Percentiles rank a stretch among this genome's conserved stretches.
phyloP scores from a whole-genome alignment of 495 filamentous ascomycete species.

The Parachaetomium inaequale region DNA sequence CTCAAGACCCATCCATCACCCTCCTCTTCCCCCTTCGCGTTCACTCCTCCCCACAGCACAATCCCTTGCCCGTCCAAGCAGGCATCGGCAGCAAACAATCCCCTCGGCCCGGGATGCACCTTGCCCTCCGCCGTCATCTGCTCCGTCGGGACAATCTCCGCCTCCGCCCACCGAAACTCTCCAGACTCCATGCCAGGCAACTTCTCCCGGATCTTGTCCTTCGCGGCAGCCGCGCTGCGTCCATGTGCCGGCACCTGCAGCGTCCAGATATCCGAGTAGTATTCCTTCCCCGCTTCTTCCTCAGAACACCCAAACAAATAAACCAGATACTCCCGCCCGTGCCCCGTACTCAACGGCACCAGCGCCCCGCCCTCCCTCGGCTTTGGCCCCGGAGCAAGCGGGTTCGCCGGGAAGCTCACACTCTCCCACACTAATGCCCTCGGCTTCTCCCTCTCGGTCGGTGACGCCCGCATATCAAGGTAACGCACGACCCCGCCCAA shows the following conservation, averaged over 20 bases:
- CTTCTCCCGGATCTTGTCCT: constrained; percentile 46
- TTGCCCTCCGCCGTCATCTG: constrained; percentile 43
- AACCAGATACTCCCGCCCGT: constrained; percentile 50
- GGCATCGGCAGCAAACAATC: constrained; percentile 43
- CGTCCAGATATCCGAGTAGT: constrained; percentile 48
- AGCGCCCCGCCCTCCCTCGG: constrained; percentile 44
- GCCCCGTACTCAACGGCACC: constrained; percentile 46
- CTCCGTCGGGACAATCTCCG: constrained; percentile 42
- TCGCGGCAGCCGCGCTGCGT: constrained; percentile 47
- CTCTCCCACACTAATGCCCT: constrained; percentile 40
- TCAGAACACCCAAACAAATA: constrained; percentile 47
- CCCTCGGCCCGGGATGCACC: constrained; percentile 51
- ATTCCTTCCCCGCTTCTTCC: constrained; percentile 5
- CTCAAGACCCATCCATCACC: constrained; percentile 52
- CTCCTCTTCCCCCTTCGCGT: constrained; percentile 46
- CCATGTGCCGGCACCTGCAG: constrained; percentile 48
- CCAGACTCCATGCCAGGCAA: constrained; percentile 40
- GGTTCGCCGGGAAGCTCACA: constrained; percentile 45
- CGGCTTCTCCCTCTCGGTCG: constrained; percentile 31
- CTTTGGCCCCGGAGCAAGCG: constrained; percentile 44
- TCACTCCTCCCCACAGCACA: constrained; percentile 51
- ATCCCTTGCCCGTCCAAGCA: constrained; percentile 42
- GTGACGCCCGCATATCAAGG: constrained; percentile 35
- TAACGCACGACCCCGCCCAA: constrained; percentile 43
- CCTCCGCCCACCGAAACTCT: constrained; percentile 46